Evolutionary conservation across 129 eudicot species (phyloP).

Genomic region (Flaveria sonorensis): DNA sequence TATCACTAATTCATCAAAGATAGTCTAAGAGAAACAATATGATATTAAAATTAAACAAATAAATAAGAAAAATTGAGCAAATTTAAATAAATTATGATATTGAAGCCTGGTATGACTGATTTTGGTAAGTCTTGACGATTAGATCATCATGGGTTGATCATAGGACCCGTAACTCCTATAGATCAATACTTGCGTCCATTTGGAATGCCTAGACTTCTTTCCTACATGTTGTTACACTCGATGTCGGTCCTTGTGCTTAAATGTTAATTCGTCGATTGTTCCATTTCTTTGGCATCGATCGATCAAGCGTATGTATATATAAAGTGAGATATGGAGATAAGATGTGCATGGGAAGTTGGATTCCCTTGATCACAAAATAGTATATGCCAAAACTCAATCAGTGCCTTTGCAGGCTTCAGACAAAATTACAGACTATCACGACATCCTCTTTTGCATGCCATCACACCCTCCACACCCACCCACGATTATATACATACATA

Average conservation of each 20-base stretch:
- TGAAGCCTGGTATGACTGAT: too few species aligned
- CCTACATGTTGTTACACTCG: neutral
- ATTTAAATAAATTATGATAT: too few species aligned
- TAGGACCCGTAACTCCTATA: neutral
- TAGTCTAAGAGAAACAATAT: too few species aligned
- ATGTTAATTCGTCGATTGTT: neutral
- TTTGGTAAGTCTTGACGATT: neutral
- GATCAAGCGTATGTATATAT: neutral
- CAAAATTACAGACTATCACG: slow-evolving; percentile 30
- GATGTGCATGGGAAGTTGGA: slow-evolving; percentile 35
- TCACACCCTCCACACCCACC: slow-evolving; percentile 21
- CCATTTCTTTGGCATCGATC: neutral
- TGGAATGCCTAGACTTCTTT: neutral
- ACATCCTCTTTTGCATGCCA: slow-evolving; percentile 6
- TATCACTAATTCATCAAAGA: too few species aligned
- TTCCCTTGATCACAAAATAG: slow-evolving; percentile 28
- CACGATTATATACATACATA: neutral
- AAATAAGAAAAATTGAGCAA: too few species aligned
- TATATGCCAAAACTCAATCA: slow-evolving; percentile 40
- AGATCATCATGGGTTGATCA: neutral
- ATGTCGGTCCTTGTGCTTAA: neutral
- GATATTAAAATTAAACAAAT: too few species aligned
- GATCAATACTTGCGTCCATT: neutral
- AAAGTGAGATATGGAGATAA: slow-evolving; percentile 31
- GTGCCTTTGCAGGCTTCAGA: slow-evolving; percentile 38